Conservation (phyloP, 1,284 basidiomycete genomes). For the Violaceomyces palustris region DNA sequence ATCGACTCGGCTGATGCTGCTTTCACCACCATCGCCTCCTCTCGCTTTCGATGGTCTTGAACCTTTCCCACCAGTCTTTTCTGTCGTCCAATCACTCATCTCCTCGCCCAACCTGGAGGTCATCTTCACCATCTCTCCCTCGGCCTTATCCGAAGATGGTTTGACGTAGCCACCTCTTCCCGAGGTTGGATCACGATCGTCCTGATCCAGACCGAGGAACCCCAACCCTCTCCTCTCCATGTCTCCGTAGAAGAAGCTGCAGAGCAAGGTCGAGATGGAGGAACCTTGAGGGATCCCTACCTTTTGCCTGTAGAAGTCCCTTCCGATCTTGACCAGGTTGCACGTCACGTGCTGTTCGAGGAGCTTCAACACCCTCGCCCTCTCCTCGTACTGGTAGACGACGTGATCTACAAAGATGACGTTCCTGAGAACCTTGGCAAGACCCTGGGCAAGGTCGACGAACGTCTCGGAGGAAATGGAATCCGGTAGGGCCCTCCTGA, state of each 20-base stretch:
- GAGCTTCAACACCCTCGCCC: conserved; percentile 65
- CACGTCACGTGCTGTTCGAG: conserved; percentile 83
- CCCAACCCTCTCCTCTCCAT: conserved; percentile 67
- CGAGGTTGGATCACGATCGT: conserved; percentile 5
- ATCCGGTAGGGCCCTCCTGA: conserved; percentile 49
- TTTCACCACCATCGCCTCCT: too few relatives aligned
- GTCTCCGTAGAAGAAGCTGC: conserved; percentile 76
- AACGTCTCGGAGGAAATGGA: too few relatives aligned
- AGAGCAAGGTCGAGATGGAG: conserved; percentile 78
- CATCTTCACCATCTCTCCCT: too few relatives aligned
- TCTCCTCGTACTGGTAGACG: conserved; percentile 60
- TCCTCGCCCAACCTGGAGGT: too few relatives aligned
- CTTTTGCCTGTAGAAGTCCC: conserved; percentile 72
- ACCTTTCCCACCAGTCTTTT: too few relatives aligned
- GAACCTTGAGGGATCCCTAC: conserved; percentile 96
- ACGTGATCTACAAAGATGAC: conserved; percentile 83
- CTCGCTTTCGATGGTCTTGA: not conserved
- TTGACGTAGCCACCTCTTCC: not conserved
- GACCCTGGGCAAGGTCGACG: conserved; percentile 56
- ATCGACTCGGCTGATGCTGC: too few relatives aligned
- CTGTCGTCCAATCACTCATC: too few relatives aligned
- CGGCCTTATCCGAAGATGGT: not conserved
- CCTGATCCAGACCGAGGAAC: conserved; percentile 55
- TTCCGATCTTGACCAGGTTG: conserved; percentile 70
- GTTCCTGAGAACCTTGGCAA: conserved; percentile 64